These are phyloP conservation scores for Candida namnaoensis DNA, from an alignment of 805 yeast species.

Conservation along the genomic window DNA sequence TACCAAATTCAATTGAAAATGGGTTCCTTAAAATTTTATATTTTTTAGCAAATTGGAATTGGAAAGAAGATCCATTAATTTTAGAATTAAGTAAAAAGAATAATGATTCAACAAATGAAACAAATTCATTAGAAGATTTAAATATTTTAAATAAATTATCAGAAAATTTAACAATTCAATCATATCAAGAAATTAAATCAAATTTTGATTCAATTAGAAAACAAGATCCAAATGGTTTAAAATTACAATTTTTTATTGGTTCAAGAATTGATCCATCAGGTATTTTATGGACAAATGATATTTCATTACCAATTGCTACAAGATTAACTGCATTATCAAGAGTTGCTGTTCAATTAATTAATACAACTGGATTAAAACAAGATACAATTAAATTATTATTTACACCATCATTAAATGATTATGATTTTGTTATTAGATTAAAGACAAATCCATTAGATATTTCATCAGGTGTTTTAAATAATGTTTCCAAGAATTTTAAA, in stretches of 20 bases:
- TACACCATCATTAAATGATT: slow-evolving; percentile 77
- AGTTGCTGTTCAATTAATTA: slow-evolving; percentile 53
- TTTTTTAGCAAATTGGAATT: slow-evolving; percentile 81
- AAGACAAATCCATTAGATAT: slow-evolving; percentile 34
- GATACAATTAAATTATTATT: slow-evolving; percentile 50
- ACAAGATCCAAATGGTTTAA: slow-evolving; percentile 74
- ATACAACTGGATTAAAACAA: slow-evolving; percentile 31
- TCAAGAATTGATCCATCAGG: slow-evolving; percentile 85
- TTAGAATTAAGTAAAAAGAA: slow-evolving; percentile 61
- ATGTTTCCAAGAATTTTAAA: slow-evolving; percentile 44
- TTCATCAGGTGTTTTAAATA: slow-evolving; percentile 43
- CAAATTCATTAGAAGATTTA: slow-evolving; percentile 16
- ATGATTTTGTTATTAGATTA: slow-evolving; percentile 67
- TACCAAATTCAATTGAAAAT: slow-evolving; percentile 70
- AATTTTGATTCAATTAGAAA: slow-evolving; percentile 64
- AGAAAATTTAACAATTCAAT: slow-evolving; percentile 53
- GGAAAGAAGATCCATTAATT: slow-evolving; percentile 83
- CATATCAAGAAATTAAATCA: slow-evolving; percentile 51
- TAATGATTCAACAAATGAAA: slow-evolving; percentile 22
- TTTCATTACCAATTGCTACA: slow-evolving; percentile 69
- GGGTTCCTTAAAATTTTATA: slow-evolving; percentile 73
- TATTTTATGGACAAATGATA: slow-evolving; percentile 63
- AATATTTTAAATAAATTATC: slow-evolving; percentile 36
- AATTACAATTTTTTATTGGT: slow-evolving; percentile 74
- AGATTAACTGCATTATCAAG: slow-evolving; percentile 83